Evolutionary conservation across 1,284 basidiomycete species (phyloP).

Genomic region (Prillingera fragicola): DNA sequence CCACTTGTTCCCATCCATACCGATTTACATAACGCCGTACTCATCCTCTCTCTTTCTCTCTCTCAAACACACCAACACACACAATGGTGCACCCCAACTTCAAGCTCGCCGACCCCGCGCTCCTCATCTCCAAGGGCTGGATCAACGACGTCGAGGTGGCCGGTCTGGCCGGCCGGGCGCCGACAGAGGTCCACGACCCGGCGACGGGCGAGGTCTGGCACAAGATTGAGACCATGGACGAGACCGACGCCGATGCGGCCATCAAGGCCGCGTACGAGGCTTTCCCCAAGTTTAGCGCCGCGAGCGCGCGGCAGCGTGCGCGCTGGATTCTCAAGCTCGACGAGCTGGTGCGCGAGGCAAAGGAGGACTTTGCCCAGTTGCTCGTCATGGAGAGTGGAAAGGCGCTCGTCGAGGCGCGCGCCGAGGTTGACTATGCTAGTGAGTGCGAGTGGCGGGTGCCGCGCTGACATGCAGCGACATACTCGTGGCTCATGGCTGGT

Average conservation of each 20-base stretch:
- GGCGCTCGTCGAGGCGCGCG: conserved; percentile 68
- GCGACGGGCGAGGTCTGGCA: conserved; percentile 17
- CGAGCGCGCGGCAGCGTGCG: conserved; percentile 16
- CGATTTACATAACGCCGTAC: no score
- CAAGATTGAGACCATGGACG: conserved; percentile 11
- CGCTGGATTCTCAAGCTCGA: conserved; percentile 18
- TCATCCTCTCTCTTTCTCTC: no score
- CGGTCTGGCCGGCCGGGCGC: conserved; percentile 1
- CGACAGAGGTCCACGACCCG: conserved; percentile 17
- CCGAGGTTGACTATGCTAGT: conserved; percentile 60
- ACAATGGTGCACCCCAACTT: conserved; percentile 17
- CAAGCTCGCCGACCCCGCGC: conserved; percentile 14
- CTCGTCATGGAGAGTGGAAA: conserved; percentile 69
- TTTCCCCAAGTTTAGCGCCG: conserved; percentile 11
- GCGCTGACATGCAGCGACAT: conserved; percentile 9
- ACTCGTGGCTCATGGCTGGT: conserved; percentile 48
- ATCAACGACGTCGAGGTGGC: conserved; percentile 13
- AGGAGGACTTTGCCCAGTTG: conserved; percentile 22
- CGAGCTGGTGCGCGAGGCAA: conserved; percentile 18
- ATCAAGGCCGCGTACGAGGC: conserved; percentile 16
- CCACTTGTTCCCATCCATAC: no score
- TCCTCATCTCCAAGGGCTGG: conserved; percentile 15
- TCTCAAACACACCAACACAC: no score
- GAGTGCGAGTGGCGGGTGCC: conserved; percentile 1
- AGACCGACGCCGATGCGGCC: conserved; percentile 16